These are phyloP conservation scores for Geotrichum carabidarum DNA, from an alignment of 1,139 yeast genomes.

Conservation along the genomic window DNA sequence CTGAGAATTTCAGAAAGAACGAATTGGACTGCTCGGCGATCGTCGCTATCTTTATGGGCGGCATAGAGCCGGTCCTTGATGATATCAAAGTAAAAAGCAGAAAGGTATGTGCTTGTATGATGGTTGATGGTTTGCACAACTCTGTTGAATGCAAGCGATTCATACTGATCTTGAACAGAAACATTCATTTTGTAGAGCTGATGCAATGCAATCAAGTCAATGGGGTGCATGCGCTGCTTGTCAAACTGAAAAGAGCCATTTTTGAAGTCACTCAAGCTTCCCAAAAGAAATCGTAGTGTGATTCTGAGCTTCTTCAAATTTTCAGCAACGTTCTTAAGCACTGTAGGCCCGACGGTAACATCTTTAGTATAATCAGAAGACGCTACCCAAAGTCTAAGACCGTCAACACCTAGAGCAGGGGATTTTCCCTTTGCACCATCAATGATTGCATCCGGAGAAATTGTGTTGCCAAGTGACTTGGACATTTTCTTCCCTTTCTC, in stretches of 20 bases:
- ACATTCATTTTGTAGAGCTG: constrained; percentile 49
- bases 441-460: constrained; percentile 64
- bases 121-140: constrained; percentile 58
- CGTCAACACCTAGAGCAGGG: constrained; percentile 85
- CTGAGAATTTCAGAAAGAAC: constrained; percentile 59
- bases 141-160: constrained; percentile 59
- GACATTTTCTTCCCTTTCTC: constrained; percentile 88
- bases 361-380: constrained; percentile 83
- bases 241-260: constrained; percentile 8
- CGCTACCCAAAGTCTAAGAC: constrained; percentile 86
- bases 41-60: constrained; percentile 37
- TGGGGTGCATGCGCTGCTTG: constrained; percentile 19
- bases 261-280: constrained; percentile 38
- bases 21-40: constrained; percentile 64
- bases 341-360: constrained; percentile 65
- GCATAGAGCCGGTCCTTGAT: constrained; percentile 84
- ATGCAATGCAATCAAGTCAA: constrained; percentile 64
- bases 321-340: constrained; percentile 71
- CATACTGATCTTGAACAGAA: constrained; percentile 46
- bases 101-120: constrained; percentile 69
- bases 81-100: constrained; percentile 81
- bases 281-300: constrained; percentile 74
- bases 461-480: constrained; percentile 80
- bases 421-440: constrained; percentile 56
- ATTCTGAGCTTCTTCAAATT: constrained; percentile 75